Evolutionary conservation across 2,329 filamentous ascomycete genomes (phyloP), one percentile per base, ranked within the genome.

Genomic region (Colletotrichum sublineola): DNA sequence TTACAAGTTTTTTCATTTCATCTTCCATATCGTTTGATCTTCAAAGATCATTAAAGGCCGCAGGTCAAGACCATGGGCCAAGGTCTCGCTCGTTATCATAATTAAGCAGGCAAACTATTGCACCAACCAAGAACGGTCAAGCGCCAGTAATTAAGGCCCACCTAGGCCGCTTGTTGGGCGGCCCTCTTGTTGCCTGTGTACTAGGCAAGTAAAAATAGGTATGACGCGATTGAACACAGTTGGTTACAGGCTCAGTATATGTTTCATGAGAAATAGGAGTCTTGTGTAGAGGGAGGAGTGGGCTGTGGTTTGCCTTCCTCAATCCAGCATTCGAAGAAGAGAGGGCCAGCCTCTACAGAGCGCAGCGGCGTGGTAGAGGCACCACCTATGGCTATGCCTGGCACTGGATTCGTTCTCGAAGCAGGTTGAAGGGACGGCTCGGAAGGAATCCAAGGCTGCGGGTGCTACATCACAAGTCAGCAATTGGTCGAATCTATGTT

Each of bases 311-410:
- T 76, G 82, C 88, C 75, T 85, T 92, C 82, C 80, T 94, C 83
- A 75, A 93, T 80, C 90, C 92, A 85, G 83, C 92, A 86, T 84
- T 93, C 91, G 79, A 92, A 85, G 81, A 92, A 85, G 67, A 94
- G 77, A 74, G 91, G 84, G 57, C 91, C 85, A 63, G 90, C 85
- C 70, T 85, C 85, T 1, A 90, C 86, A 6, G 87, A 82, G 44
- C 88, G 85, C 46, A 91, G 79, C 14, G 89, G 84, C 1, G 80
- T 86, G 1, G 86, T 88, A 58, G 79, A 83, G 3, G 79, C 78
- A 6, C 83, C 83, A 7, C 81, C 81, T 2, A 84, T 74, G 1
- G 71, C 74, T 5, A 76, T 76, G 5, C 80, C 77, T 5, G 79
- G 76, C 5, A 76, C 74, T 24, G 77, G 77, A 33, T 77, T 78